Evolutionary conservation across 1,139 yeast genomes (phyloP).

Genomic region (Nakaseomyces delphensis): DNA sequence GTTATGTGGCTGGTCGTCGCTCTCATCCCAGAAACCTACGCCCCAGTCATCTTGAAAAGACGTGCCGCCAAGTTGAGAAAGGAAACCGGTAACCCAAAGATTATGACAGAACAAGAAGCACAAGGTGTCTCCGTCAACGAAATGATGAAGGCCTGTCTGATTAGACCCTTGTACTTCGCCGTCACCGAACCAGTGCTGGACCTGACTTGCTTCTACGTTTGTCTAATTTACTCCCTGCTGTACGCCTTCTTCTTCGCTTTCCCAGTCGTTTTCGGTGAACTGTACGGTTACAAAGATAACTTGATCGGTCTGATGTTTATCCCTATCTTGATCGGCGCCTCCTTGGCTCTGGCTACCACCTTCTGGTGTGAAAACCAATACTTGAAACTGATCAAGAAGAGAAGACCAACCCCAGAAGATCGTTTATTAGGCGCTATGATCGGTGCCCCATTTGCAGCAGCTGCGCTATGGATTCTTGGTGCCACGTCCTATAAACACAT

Average conservation of each 20-base stretch:
- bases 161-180: conserved; percentile 68
- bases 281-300: conserved; percentile 61
- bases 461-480: conserved; percentile 79
- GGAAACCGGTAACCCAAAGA: conserved; percentile 70
- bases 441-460: conserved; percentile 84
- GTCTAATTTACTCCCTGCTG: conserved; percentile 74
- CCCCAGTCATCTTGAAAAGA: conserved; percentile 72
- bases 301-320: conserved; percentile 74
- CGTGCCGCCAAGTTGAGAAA: conserved; percentile 64
- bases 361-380: conserved; percentile 62
- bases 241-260: conserved; percentile 91
- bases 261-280: conserved; percentile 61
- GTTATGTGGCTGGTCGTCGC: conserved; percentile 60
- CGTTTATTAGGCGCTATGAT: conserved; percentile 81
- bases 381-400: conserved; percentile 40
- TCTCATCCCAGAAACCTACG: conserved; percentile 78
- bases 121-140: conserved; percentile 58
- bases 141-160: conserved; percentile 54
- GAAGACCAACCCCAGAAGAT: conserved; percentile 79
- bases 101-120: conserved; percentile 90
- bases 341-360: conserved; percentile 60
- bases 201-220: conserved; percentile 74
- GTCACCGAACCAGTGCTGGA: conserved; percentile 77
- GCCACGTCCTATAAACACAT: conserved; percentile 74
- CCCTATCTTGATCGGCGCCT: conserved; percentile 82